These are phyloP conservation scores for Malus hybrid DNA, from an alignment of 331 rosid species.

Conservation along the genomic window DNA sequence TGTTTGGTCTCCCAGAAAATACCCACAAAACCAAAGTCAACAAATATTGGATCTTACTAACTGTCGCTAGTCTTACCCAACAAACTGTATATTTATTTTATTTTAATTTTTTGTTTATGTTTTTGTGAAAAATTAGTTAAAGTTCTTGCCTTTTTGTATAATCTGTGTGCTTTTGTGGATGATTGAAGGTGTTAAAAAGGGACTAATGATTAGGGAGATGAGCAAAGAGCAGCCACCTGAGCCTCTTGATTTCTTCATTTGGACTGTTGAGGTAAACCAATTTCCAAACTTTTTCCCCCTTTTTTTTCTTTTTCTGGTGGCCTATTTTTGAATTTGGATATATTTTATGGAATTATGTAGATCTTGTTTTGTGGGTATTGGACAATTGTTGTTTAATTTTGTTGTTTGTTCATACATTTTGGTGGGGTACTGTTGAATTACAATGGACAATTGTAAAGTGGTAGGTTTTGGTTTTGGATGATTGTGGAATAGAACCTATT, in stretches of 20 bases:
- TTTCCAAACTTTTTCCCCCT: not conserved
- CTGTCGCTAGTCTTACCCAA: not conserved
- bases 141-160: constrained; percentile 3
- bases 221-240: constrained; percentile 85
- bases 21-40: not conserved
- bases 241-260: constrained; percentile 99
- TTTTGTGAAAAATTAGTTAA: not conserved
- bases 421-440: not conserved
- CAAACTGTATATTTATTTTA: not conserved
- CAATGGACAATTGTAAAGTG: not conserved
- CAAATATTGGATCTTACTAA: constrained; percentile 1
- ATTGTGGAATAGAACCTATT: not conserved
- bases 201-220: constrained; percentile 57
- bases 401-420: not conserved
- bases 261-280: constrained; percentile 92
- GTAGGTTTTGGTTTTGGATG: constrained; percentile 9
- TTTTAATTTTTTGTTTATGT: not conserved
- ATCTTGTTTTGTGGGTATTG: constrained; percentile 12
- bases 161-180: constrained; percentile 5
- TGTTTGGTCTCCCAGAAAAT: constrained; percentile 1
- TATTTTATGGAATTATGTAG: not conserved
- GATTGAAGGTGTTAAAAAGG: constrained; percentile 34
- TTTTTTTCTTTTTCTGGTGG: not conserved
- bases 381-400: not conserved
- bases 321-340: not conserved